Conservation (phyloP, 192 early-diverging fungal genomes). For the Spizellomyces punctatus region DNA sequence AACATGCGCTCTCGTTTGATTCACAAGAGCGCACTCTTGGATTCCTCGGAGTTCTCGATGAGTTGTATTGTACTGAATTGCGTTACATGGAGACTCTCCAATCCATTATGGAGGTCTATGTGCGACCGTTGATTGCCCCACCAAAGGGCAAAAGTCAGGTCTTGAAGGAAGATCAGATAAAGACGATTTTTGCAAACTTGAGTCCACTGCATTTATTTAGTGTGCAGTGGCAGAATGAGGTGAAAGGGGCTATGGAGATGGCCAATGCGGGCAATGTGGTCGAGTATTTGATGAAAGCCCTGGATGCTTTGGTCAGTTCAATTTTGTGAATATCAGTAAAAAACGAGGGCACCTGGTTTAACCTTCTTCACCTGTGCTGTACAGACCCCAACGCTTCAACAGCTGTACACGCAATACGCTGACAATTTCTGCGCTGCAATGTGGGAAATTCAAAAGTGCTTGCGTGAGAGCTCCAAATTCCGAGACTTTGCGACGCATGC, state of each 20-base stretch:
- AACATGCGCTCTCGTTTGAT: background rate
- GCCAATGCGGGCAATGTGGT: conserved; percentile 2
- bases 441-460: conserved; percentile 24
- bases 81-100: conserved; percentile 26
- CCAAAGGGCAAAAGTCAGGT: background rate
- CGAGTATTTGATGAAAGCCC: background rate
- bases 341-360: background rate
- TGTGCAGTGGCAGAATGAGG: conserved; percentile 7
- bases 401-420: conserved; percentile 26
- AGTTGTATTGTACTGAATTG: conserved; percentile 25
- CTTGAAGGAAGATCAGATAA: conserved; percentile 30
- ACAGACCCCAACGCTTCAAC: conserved; percentile 18
- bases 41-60: conserved; percentile 18
- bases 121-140: conserved; percentile 23
- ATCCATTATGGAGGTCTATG: conserved; percentile 30
- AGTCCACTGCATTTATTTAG: conserved; percentile 30
- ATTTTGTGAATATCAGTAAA: background rate
- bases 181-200: conserved; percentile 25
- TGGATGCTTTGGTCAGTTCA: background rate
- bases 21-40: background rate
- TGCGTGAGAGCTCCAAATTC: conserved; percentile 26
- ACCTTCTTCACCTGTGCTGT: background rate
- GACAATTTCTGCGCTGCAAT: conserved; percentile 11
- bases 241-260: conserved; percentile 4
- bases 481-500: conserved; percentile 26